Base-by-base conservation (phyloP, 2,329 filamentous ascomycete species). In the Bimuria novae-zelandiae region DNA sequence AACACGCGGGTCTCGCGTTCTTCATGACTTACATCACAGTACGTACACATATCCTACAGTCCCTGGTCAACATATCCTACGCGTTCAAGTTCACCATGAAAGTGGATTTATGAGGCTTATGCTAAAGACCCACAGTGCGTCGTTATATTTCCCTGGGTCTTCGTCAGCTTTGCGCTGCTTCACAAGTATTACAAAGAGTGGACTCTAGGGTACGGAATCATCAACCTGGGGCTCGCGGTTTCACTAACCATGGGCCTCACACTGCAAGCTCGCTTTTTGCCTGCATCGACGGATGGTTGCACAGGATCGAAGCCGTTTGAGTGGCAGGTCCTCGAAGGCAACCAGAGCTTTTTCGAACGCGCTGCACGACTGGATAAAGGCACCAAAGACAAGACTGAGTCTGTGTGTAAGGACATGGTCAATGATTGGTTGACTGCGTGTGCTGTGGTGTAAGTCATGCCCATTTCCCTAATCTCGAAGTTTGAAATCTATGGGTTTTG, bases 181-280 rank as follows among this genome's bases (percentile, higher is more conserved):
- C 32, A 37, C 14, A 36, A 35, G 19, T 54, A 8, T 22, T 43
- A 43, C 44, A 49, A 55, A 2, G 25, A 32, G 12, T 54, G 47
- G 42, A 52, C 58, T 7, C 25, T 64, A 10, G 11, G 51, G 1
- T 32, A 47, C 17, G 61, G 57, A 4, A 7, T 64, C 16, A 21
- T 58, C 35, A 59, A 64, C 23, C 40, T 59, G 8, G 45, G 25
- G 5, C 55, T 64, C n/a, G 46, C 49, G n/a, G 7, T 57, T 8
- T 48, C 40, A 1, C 19, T 58, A 7, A 25, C 39, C 1, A 35
- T 53, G 25, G 58, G 54, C 14, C 27, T 56, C 7, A 37, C n/a
- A 17, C 30, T 59, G 22, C 52, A 64, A 43, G 56, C 36, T 4
- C 19, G 29, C 4, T 64, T 61, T 27, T 51, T 64, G 1, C 61